Base-by-base conservation (phyloP, 106 monocot genomes). In the Dendrobium catenatum region DNA sequence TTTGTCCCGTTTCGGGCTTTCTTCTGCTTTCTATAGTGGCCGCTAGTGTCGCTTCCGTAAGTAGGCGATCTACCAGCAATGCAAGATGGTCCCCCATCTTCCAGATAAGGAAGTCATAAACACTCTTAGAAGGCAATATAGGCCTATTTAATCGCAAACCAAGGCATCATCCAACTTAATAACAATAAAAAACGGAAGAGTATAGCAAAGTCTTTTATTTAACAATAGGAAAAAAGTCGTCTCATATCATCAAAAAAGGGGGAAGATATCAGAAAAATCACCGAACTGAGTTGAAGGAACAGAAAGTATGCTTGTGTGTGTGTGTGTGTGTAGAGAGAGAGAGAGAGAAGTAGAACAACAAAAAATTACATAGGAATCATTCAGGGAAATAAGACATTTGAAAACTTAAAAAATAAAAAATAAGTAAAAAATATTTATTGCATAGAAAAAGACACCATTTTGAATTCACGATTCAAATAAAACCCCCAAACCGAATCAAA, bases 71-170 rank as follows among this genome's bases (percentile, higher is more conserved):
- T n/a, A 90, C 93, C 77, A 90, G 33, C 73, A 93, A 79, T 26
- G 86, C 90, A 49, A 93, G 83, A 87, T 93, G 90, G 59, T 90
- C 90, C 43, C 87, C 90, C 93, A 93, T 93, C n/a, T 49, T 70
- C 4, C 31, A 74, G 42, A 41, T 19, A 41, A 74, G 42, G 20
- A 72, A 74, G 4, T 5, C 6, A 19, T 74, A 5, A 74, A 33
- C 17, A 16, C 74, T 74, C 74, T 74, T 74, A 41, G 42, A 74
- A 42, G 42, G 20, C 42, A 70, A 70, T 15, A 0, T 27, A 18
- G 7, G 19, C 9, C 42, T 42, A 74, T 42, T 42, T 41, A 19
- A 16, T 43, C 7, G 33, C 17, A 70, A 31, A 15, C 31, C 70
- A 70, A 33, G 1, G 15, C 18, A 42, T 37, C 31, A 43, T 74